These are phyloP conservation scores for Populus nigra DNA, from an alignment of 345 rosid species.

Conservation along the genomic window DNA sequence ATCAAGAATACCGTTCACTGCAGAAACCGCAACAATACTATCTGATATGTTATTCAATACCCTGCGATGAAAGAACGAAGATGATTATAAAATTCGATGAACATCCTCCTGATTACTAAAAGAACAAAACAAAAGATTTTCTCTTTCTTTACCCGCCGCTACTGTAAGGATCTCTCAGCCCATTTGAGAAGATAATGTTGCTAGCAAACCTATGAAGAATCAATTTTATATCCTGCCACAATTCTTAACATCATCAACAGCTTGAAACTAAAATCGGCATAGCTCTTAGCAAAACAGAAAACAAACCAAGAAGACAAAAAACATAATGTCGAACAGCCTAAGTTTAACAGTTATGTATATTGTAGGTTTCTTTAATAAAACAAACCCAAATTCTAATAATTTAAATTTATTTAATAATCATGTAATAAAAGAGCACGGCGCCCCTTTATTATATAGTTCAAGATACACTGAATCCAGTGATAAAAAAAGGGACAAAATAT, in stretches of 20 bases:
- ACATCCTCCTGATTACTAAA: neutral
- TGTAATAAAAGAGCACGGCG: no score
- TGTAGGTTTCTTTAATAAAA: no score
- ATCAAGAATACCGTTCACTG: constrained; percentile 28
- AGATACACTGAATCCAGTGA: no score
- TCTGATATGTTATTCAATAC: constrained; percentile 43
- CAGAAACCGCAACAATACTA: constrained; percentile 32
- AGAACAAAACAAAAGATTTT: neutral
- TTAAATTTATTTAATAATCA: no score
- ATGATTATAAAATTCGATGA: neutral
- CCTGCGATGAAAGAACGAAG: constrained; percentile 18
- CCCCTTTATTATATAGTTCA: no score
- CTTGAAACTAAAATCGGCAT: neutral
- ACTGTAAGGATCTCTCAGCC: constrained; percentile 44
- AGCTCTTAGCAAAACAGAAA: no score
- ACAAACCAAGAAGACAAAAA: no score
- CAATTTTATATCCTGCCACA: constrained; percentile 18
- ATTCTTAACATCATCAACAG: neutral
- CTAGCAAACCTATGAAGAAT: constrained; percentile 38
- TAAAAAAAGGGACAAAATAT: no score
- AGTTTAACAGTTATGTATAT: no score
- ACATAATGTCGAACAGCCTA: no score
- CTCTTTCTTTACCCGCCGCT: constrained; percentile 36
- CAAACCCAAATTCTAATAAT: no score
- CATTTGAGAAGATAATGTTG: constrained; percentile 51